These are phyloP conservation scores for Aspergillus felis DNA, from an alignment of 2,329 filamentous ascomycete genomes.

Conservation along the genomic window DNA sequence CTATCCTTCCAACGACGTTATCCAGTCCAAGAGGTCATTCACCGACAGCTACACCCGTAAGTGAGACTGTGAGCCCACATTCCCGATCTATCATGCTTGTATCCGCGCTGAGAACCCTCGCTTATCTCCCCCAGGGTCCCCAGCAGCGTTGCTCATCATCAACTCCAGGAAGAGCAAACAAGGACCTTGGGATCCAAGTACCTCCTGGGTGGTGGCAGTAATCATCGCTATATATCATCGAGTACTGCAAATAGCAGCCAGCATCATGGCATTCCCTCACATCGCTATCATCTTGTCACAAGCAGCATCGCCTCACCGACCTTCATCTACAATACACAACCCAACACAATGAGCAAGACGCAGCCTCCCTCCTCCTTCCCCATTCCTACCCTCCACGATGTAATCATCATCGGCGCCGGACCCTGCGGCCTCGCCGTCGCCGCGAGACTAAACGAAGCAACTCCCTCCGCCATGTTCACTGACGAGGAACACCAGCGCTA, in stretches of 20 bases:
- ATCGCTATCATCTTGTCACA: neutral
- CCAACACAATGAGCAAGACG: constrained; percentile 2
- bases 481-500: constrained; percentile 80
- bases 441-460: constrained; percentile 66
- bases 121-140: constrained; percentile 24
- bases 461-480: constrained; percentile 75
- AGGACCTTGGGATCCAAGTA: constrained; percentile 34
- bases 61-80: neutral
- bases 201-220: constrained; percentile 25
- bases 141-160: constrained; percentile 11
- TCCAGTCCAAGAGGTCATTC: neutral
- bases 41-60: neutral
- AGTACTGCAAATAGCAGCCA: neutral
- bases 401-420: constrained; percentile 70
- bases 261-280: neutral
- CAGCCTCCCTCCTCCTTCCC: neutral
- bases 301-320: neutral
- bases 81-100: neutral
- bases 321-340: neutral
- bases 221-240: neutral
- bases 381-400: constrained; percentile 45
- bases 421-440: constrained; percentile 72
- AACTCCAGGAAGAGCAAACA: constrained; percentile 1
- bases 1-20: no score
- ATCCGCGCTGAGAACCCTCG: neutral